These are phyloP conservation scores for Neocatenulostroma microsporum DNA, from an alignment of 2,329 filamentous ascomycete genomes.

Conservation along the genomic window DNA sequence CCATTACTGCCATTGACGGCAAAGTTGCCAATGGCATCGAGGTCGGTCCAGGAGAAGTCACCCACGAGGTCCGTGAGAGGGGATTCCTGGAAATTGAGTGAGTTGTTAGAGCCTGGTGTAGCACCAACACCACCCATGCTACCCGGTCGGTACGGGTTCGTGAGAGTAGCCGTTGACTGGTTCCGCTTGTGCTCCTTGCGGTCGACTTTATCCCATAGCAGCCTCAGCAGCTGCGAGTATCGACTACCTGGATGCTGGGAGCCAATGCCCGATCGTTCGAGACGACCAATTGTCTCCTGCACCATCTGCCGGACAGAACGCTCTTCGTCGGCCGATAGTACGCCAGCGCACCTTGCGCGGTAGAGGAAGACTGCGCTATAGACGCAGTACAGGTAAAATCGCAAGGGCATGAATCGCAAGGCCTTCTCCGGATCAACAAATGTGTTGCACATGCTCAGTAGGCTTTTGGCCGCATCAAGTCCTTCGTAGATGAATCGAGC, in stretches of 20 bases:
- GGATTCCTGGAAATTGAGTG: constrained; percentile 24
- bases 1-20: constrained; percentile 37
- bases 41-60: constrained; percentile 44
- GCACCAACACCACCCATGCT: constrained; percentile 30
- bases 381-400: constrained; percentile 44
- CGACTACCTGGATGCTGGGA: constrained; percentile 41
- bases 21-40: constrained; percentile 42
- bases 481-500: constrained; percentile 45
- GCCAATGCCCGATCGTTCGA: constrained; percentile 39
- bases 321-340: constrained; percentile 42
- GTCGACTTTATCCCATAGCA: constrained; percentile 43
- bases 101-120: constrained; percentile 21
- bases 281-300: constrained; percentile 37
- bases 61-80: constrained; percentile 41
- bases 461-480: constrained; percentile 42
- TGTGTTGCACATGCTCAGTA: constrained; percentile 44
- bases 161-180: constrained; percentile 22
- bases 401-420: constrained; percentile 42
- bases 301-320: constrained; percentile 40
- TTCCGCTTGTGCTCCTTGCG: constrained; percentile 22
- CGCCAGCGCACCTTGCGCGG: constrained; percentile 41
- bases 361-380: constrained; percentile 45
- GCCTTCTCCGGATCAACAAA: constrained; percentile 42
- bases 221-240: constrained; percentile 40
- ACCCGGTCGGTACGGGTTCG: constrained; percentile 35